Percentiles rank a stretch among this genome's conserved stretches.
Conservation (phyloP, 2,329 filamentous ascomycete genomes). For the Sporothrix brunneoviolacea region DNA sequence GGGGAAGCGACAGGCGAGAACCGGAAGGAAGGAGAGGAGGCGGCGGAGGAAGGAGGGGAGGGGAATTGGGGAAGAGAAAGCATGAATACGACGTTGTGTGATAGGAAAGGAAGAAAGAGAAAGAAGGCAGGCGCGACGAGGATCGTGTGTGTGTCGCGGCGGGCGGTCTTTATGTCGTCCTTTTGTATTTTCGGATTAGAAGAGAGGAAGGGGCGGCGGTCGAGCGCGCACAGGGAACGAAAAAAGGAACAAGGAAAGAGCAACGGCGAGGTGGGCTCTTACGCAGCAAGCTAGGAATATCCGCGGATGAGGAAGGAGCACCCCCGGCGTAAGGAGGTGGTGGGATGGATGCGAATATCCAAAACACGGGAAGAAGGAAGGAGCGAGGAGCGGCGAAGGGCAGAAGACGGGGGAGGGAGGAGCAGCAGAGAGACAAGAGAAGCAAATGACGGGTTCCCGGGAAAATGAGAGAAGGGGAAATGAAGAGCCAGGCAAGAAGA, state of each 20-base stretch:
- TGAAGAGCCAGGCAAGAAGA: no score
- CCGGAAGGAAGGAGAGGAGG: background rate
- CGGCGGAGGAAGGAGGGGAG: conserved; percentile 14
- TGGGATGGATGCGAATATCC: conserved; percentile 1
- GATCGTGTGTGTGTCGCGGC: background rate
- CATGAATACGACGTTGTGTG: conserved; percentile 1
- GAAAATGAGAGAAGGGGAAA: no score
- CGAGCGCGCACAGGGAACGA: no score
- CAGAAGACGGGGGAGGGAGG: background rate
- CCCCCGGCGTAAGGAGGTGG: conserved; percentile 4
- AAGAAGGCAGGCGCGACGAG: background rate
- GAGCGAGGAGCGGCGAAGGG: background rate
- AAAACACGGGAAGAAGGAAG: conserved; percentile 5
- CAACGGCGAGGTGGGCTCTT: background rate
- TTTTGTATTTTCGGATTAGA: background rate
- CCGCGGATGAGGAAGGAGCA: background rate
- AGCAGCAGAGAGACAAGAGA: conserved; percentile 1
- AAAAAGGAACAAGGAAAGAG: background rate
- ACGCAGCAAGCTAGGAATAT: conserved; percentile 7
- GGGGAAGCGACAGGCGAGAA: conserved; percentile 11
- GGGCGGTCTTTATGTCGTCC: background rate
- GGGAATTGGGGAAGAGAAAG: background rate
- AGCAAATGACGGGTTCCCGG: no score
- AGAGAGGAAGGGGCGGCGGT: no score
- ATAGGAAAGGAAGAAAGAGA: background rate